Evolutionary conservation across 73 alveolate genomes (phyloP).

Genomic region (Paramecium biaurelia): DNA sequence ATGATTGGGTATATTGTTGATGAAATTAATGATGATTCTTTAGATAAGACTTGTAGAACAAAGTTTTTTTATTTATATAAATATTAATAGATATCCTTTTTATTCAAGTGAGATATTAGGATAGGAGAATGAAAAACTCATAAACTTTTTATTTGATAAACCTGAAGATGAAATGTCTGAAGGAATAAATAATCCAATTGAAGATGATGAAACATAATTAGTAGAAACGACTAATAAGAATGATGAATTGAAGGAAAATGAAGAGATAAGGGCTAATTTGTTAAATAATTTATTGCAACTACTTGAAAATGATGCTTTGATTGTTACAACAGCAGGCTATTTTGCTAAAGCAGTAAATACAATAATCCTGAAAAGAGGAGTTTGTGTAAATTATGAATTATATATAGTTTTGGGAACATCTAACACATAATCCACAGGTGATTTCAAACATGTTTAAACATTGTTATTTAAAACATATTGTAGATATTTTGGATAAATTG

Average conservation of each 20-base stretch:
- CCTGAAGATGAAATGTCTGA: neutral
- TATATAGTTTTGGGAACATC: constrained; percentile 34
- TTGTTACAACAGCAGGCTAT: constrained; percentile 18
- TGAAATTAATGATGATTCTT: neutral
- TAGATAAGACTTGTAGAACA: neutral
- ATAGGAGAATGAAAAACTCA: constrained; percentile 16
- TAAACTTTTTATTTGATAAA: neutral
- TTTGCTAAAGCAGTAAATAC: neutral
- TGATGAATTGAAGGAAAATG: neutral
- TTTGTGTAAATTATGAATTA: neutral
- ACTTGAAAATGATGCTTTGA: neutral
- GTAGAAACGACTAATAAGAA: neutral
- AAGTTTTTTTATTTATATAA: neutral
- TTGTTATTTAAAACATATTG: neutral
- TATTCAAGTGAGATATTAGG: neutral
- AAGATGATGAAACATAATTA: neutral
- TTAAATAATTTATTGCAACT: neutral
- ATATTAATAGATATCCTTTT: neutral
- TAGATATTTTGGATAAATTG: neutral
- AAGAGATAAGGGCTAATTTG: neutral
- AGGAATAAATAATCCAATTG: neutral
- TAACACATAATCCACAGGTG: neutral
- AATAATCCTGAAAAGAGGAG: neutral
- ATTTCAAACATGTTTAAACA: constrained; percentile 4
- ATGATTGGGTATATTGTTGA: neutral